Evolutionary conservation across 2,329 filamentous ascomycete genomes (phyloP).

Genomic region (Cercospora sp.): DNA sequence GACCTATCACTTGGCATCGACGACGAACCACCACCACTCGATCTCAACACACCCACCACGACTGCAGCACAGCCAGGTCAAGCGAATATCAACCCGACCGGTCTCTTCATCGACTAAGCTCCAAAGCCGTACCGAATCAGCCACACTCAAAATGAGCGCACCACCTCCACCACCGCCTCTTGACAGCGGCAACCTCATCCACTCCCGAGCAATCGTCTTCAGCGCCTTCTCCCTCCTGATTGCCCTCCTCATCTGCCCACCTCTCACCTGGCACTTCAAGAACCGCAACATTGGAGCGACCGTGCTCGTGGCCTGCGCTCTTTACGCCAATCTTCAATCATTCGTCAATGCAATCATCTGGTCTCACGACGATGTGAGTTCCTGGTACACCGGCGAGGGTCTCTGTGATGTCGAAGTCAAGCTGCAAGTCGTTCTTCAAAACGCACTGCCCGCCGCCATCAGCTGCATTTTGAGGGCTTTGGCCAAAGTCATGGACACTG

Average conservation of each 20-base stretch:
- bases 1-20: slow-evolving; percentile 12
- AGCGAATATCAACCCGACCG: neutral
- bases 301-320: slow-evolving; percentile 58
- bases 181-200: neutral
- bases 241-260: slow-evolving; percentile 56
- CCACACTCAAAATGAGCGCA: neutral
- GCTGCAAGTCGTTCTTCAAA: slow-evolving; percentile 55
- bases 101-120: neutral
- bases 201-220: slow-evolving; percentile 43
- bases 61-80: neutral
- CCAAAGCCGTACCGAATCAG: neutral
- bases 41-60: slow-evolving; percentile 7
- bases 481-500: slow-evolving; percentile 61
- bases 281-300: slow-evolving; percentile 63
- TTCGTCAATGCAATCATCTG: slow-evolving; percentile 66
- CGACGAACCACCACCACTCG: slow-evolving; percentile 23
- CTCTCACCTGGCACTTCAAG: slow-evolving; percentile 61
- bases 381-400: slow-evolving; percentile 60
- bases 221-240: slow-evolving; percentile 53
- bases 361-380: slow-evolving; percentile 57
- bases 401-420: slow-evolving; percentile 67
- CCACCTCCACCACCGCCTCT: neutral
- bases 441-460: slow-evolving; percentile 56
- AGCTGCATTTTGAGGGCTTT: slow-evolving; percentile 62
- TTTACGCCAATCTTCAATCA: slow-evolving; percentile 57